Base-by-base conservation (phyloP, 1,284 basidiomycete species). In the Meira miltonrushii region DNA sequence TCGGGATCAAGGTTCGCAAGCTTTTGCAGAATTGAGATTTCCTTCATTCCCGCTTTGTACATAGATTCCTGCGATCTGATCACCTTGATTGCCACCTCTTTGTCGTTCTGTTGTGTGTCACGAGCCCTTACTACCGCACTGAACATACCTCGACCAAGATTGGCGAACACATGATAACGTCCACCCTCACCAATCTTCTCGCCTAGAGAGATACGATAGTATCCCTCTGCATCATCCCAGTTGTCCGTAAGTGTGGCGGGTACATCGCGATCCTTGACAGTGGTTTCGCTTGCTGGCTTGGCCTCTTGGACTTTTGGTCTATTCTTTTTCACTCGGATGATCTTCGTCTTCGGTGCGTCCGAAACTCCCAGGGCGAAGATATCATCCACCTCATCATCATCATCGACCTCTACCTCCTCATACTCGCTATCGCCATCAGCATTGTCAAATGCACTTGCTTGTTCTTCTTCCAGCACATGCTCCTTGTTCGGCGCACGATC, bases 101-200 rank as follows among this genome's bases (percentile, higher is more conserved):
- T 55, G 13, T 64, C 57, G 11, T 55, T 38, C 2, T 67, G 50
- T 7, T 69, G 84, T 85, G 92, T 81, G 21, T 95, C 85, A 50
- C 90, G 87, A 8, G 93, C 93, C 49, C 89, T 85, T 21, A 97
- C 92, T 41, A 98, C 95, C 52, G 89, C 91, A 44, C 92, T 91
- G 79, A 98, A 99, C 92, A 98, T 99, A 60, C 95, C 95, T 78
- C 94, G 93, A 38, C 95, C 95, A 11, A 98, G 83, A 50, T 86
- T 90, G 37, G 91, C 92, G 67, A 90, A 94, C 11, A 98, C 90
- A 76, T 96, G 92, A 78, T 97, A 99, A 47, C 88, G 85, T 1
- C 91, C 92, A 43, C 86, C 85, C 69, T 95, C 90, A n/a, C 96
- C 82, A 59, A 93, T 85, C 37, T 62, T 65, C 79, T 98, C 95